Conservation (phyloP, 2,329 filamentous ascomycete species). For the Penicillium sp. region DNA sequence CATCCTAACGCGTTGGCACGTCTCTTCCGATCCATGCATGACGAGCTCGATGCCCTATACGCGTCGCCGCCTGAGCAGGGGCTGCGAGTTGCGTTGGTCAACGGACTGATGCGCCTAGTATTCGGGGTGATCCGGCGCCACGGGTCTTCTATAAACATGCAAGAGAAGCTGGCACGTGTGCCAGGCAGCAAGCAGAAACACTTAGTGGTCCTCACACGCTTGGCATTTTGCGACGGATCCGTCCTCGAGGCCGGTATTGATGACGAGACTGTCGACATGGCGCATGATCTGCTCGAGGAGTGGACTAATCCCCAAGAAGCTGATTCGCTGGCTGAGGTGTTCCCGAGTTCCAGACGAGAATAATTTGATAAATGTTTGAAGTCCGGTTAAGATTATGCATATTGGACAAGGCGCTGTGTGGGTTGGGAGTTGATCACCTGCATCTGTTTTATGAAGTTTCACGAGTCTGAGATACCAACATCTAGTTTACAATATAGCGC, state of each 20-base stretch:
- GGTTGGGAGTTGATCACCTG: constrained; percentile 5
- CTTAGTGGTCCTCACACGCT: constrained; percentile 72
- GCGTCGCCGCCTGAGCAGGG: constrained; percentile 46
- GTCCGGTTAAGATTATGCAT: constrained; percentile 15
- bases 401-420: constrained; percentile 6
- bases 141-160: constrained; percentile 64
- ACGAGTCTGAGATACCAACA: constrained; percentile 13
- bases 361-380: constrained; percentile 7
- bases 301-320: constrained; percentile 78
- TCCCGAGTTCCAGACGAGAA: constrained; percentile 39
- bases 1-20: constrained; percentile 72
- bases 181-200: constrained; percentile 79
- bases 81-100: constrained; percentile 56
- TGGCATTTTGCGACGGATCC: constrained; percentile 82
- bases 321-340: constrained; percentile 56
- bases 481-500: neutral
- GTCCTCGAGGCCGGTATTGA: constrained; percentile 76
- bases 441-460: constrained; percentile 8
- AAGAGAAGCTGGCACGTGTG: constrained; percentile 68
- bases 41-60: constrained; percentile 66
- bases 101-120: constrained; percentile 60
- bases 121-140: constrained; percentile 62
- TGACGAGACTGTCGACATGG: constrained; percentile 75
- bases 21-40: constrained; percentile 72
- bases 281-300: constrained; percentile 77